Conservation (phyloP, 2,329 filamentous ascomycete species). For the Claviceps maximensis region DNA sequence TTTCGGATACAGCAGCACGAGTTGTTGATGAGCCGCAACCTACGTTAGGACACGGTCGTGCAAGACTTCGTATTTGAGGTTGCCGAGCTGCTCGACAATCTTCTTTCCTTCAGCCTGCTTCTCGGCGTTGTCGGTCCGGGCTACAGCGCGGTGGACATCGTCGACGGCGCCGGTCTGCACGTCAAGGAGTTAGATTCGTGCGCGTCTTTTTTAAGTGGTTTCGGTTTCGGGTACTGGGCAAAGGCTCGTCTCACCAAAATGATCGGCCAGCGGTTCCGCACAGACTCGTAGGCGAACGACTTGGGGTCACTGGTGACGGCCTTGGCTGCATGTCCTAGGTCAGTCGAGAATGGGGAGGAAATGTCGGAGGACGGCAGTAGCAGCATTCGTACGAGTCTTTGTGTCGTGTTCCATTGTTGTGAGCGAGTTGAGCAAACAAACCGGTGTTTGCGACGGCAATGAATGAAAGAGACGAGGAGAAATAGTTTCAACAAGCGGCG, state of each 20-base stretch:
- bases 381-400: conserved; percentile 55
- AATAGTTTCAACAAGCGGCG: background rate
- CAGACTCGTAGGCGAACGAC: conserved; percentile 80
- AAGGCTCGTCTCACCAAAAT: conserved; percentile 55
- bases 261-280: conserved; percentile 79
- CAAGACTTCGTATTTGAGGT: conserved; percentile 88
- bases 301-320: conserved; percentile 69
- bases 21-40: conserved; percentile 11
- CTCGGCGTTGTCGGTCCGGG: conserved; percentile 43
- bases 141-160: conserved; percentile 70
- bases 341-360: background rate
- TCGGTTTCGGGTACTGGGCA: background rate
- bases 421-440: background rate
- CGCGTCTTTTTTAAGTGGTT: background rate
- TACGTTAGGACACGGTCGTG: conserved; percentile 73
- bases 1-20: background rate
- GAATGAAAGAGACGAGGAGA: background rate
- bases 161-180: conserved; percentile 78
- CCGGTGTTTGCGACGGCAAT: background rate
- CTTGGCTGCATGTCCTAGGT: conserved; percentile 39
- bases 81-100: conserved; percentile 66
- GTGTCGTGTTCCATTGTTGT: conserved; percentile 62
- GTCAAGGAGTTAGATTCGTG: background rate
- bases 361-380: conserved; percentile 4
- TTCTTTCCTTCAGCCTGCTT: conserved; percentile 70